Percentiles rank a stretch among this genome's conserved stretches.
Evolutionary conservation across 2,329 filamentous ascomycete species (phyloP).

Genomic region (Colletotrichum sp.): DNA sequence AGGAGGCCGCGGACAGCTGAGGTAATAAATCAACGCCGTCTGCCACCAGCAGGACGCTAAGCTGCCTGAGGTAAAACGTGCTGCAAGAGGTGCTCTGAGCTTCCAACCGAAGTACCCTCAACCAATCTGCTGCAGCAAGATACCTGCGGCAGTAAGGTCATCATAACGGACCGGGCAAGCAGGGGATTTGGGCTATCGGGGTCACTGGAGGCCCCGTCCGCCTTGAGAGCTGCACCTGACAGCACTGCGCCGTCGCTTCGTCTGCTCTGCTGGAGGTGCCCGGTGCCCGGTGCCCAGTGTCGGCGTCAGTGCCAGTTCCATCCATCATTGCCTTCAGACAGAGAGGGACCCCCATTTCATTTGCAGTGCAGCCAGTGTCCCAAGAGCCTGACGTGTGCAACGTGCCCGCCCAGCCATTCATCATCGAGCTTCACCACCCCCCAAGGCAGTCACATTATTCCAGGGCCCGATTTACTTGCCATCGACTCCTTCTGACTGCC

Average conservation of each 20-base stretch:
- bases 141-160: background rate
- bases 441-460: slow-evolving; percentile 23
- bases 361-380: background rate
- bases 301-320: background rate
- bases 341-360: background rate
- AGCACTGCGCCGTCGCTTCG: background rate
- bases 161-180: background rate
- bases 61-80: background rate
- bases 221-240: slow-evolving; percentile 1
- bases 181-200: background rate
- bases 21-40: background rate
- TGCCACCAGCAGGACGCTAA: background rate
- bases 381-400: slow-evolving; percentile 18
- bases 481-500: background rate
- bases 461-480: slow-evolving; percentile 11
- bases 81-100: background rate
- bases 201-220: background rate
- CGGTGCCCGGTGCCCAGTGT: background rate
- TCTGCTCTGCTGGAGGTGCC: background rate
- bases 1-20: background rate
- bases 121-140: background rate
- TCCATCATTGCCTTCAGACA: background rate
- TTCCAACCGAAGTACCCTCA: background rate
- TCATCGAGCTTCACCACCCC: slow-evolving; percentile 10
- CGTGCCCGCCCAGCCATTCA: slow-evolving; percentile 15